These are phyloP conservation scores for Platismatia glauca DNA, from an alignment of 495 filamentous ascomycete species.

Conservation along the genomic window DNA sequence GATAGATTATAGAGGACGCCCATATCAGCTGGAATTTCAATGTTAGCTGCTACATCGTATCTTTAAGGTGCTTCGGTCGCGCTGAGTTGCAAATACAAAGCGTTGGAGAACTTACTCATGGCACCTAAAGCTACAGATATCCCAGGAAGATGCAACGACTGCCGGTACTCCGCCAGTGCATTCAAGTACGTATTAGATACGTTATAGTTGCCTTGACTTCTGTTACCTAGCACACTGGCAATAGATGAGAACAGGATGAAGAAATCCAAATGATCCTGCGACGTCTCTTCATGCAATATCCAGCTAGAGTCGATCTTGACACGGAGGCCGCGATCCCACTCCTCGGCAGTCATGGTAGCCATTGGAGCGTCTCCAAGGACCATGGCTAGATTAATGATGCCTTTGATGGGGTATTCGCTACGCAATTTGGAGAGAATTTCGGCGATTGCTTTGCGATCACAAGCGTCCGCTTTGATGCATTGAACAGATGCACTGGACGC, in stretches of 20 bases:
- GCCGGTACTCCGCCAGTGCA: conserved; percentile 24
- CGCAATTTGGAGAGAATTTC: background rate
- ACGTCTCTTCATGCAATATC: conserved; percentile 17
- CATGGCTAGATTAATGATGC: conserved; percentile 38
- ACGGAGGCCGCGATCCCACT: conserved; percentile 26
- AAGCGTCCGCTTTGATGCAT: conserved; percentile 29
- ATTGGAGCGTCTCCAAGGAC: conserved; percentile 29
- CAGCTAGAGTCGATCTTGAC: conserved; percentile 20
- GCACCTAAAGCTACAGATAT: conserved; percentile 23
- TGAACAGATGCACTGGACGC: conserved; percentile 15
- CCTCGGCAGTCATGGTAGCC: conserved; percentile 23
- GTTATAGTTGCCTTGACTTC: conserved; percentile 26
- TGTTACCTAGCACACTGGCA: conserved; percentile 21
- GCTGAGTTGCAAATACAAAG: background rate
- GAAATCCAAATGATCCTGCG: conserved; percentile 24
- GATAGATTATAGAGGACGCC: conserved; percentile 15
- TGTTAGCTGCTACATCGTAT: conserved; percentile 2
- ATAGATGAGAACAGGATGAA: conserved; percentile 31
- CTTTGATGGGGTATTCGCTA: conserved; percentile 29
- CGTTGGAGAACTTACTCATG: conserved; percentile 14
- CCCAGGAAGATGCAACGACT: conserved; percentile 18
- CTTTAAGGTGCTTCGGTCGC: background rate
- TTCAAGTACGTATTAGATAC: conserved; percentile 27
- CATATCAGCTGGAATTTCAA: conserved; percentile 13
- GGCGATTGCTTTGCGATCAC: conserved; percentile 17